Percentiles rank a stretch among this genome's conserved stretches.
phyloP scores from a whole-genome alignment of 2,329 filamentous ascomycete genomes.

The Blastomyces silverae region DNA sequence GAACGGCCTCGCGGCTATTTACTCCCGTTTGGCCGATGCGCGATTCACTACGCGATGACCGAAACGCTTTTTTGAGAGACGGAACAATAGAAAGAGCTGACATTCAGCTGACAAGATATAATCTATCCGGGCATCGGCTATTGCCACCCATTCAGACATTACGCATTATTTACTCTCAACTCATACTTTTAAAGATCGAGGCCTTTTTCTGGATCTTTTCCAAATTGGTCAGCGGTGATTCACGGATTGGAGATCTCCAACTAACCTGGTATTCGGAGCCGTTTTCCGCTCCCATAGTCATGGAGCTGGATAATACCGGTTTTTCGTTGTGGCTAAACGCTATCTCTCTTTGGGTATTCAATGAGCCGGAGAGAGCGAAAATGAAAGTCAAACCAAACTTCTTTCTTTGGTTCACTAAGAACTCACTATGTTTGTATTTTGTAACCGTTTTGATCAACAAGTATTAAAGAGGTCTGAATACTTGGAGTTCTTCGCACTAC shows the following conservation, averaged over 20 bases:
- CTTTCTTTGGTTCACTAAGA: not conserved
- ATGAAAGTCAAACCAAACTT: not conserved
- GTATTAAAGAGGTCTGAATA: no score
- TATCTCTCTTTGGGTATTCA: conserved; percentile 9
- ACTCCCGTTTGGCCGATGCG: not conserved
- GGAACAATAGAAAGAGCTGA: not conserved
- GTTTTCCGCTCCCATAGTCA: conserved; percentile 8
- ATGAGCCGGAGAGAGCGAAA: not conserved
- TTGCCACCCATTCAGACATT: not conserved
- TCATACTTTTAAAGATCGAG: not conserved
- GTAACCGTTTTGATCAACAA: no score
- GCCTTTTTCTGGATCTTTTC: not conserved
- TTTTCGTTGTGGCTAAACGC: conserved; percentile 8
- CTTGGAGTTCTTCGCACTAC: no score
- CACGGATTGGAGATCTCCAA: not conserved
- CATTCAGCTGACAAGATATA: not conserved
- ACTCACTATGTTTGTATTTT: no score
- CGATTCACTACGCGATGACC: conserved; percentile 4
- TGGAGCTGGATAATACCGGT: conserved; percentile 9
- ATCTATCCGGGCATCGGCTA: not conserved
- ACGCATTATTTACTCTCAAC: not conserved
- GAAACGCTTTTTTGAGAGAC: not conserved
- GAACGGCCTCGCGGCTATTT: conserved; percentile 6
- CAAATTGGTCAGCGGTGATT: not conserved
- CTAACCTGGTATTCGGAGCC: conserved; percentile 8